A percentile compares a stretch with the other conserved stretches of the same genome.
These are phyloP conservation scores for Cytospora mali DNA, from an alignment of 2,329 filamentous ascomycete species.

Conservation along the genomic window DNA sequence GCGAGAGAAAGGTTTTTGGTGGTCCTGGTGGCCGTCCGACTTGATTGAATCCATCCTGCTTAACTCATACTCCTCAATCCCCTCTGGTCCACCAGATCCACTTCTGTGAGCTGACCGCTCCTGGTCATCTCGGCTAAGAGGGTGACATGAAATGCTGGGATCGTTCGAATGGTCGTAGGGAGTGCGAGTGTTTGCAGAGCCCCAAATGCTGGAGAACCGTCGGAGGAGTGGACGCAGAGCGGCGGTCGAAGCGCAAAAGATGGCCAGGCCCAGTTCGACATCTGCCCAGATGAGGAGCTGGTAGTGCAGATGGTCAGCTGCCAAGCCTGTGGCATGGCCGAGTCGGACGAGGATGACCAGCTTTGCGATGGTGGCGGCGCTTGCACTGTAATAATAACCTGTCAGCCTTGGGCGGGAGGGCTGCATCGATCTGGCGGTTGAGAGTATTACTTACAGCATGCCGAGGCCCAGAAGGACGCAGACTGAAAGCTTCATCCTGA, in stretches of 20 bases:
- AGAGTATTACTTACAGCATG: constrained; percentile 34
- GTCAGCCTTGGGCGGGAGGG: background rate
- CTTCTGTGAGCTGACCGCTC: background rate
- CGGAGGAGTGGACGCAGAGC: constrained; percentile 36
- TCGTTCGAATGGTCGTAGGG: background rate
- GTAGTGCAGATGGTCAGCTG: constrained; percentile 34
- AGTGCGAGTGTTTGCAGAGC: background rate
- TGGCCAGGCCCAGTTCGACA: constrained; percentile 29
- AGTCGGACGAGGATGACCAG: constrained; percentile 37
- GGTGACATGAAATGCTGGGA: background rate
- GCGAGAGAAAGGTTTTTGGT: background rate
- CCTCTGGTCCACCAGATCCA: background rate
- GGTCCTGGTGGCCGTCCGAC: constrained; percentile 4
- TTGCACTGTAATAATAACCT: constrained; percentile 32
- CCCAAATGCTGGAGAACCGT: background rate
- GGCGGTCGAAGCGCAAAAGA: constrained; percentile 37
- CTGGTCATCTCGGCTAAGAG: background rate
- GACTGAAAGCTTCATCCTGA: constrained; percentile 35
- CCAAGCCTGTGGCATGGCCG: constrained; percentile 30
- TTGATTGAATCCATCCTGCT: constrained; percentile 5
- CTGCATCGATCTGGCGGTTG: background rate
- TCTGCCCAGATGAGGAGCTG: constrained; percentile 39
- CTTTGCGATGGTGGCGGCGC: constrained; percentile 39
- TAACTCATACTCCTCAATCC: constrained; percentile 29
- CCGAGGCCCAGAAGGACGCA: constrained; percentile 37